Evolutionary conservation across 306 rosid species (phyloP).

Genomic region (Dalbergia cultrata): DNA sequence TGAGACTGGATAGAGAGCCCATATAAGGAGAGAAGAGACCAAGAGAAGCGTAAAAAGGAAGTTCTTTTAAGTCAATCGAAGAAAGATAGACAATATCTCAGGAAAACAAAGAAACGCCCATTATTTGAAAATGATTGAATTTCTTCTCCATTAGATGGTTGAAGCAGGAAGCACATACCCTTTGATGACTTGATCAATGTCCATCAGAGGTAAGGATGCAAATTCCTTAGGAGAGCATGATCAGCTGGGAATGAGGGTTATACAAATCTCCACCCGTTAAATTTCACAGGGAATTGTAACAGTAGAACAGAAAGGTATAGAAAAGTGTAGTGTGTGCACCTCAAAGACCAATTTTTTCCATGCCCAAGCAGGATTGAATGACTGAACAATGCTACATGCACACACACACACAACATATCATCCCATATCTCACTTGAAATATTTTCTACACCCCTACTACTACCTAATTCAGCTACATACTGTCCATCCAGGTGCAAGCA

Average conservation of each 20-base stretch:
- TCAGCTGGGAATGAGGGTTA: not conserved
- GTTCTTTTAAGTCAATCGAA: not conserved
- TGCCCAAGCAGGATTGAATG: not conserved
- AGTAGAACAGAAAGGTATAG: not conserved
- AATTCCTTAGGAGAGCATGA: not conserved
- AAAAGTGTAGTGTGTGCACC: not conserved
- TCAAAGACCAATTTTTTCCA: not conserved
- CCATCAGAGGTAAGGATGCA: not conserved
- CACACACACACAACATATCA: not conserved
- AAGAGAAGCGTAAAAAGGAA: not conserved
- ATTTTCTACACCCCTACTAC: not conserved
- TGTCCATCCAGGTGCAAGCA: not conserved
- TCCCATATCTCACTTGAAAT: not conserved
- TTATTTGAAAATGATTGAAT: conserved; percentile 8
- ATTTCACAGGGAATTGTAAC: not conserved
- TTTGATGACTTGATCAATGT: not conserved
- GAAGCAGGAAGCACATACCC: not conserved
- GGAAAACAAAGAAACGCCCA: conserved; percentile 2
- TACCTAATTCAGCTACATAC: too few relatives aligned
- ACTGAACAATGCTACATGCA: not conserved
- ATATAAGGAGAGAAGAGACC: not conserved
- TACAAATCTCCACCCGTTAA: not conserved
- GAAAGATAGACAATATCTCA: not conserved
- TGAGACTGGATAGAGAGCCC: not conserved
- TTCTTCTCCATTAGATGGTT: conserved; percentile 15